Evolutionary conservation across 2,329 filamentous ascomycete species (phyloP).

Genomic region (Aspergillus bombycis): DNA sequence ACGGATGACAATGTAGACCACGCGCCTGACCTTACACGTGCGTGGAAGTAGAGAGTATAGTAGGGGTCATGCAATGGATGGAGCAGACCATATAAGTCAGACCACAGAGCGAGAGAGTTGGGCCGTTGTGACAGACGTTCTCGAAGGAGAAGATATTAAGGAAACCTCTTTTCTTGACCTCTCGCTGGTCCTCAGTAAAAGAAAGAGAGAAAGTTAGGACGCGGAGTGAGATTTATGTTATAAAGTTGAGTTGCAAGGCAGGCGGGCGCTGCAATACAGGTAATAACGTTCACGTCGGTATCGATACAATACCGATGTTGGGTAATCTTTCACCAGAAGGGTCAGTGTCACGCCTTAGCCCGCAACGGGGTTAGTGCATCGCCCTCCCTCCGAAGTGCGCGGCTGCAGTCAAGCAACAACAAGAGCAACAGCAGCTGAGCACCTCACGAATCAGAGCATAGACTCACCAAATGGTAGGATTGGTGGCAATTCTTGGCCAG

Average conservation of each 20-base stretch:
- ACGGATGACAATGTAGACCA: constrained; percentile 2
- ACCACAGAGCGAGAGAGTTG: neutral
- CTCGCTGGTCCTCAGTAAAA: neutral
- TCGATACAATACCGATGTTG: constrained; percentile 9
- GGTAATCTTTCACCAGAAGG: constrained; percentile 10
- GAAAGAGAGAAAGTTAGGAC: neutral
- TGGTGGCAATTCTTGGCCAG: constrained; percentile 3
- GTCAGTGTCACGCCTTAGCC: constrained; percentile 19
- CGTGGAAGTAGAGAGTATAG: constrained; percentile 13
- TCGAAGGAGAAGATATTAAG: neutral
- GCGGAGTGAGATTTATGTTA: constrained; percentile 10
- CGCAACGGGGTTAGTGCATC: constrained; percentile 10
- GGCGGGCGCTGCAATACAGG: constrained; percentile 8
- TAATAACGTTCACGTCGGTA: constrained; percentile 1
- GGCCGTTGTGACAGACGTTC: neutral
- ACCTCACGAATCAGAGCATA: constrained; percentile 13
- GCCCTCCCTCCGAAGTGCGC: constrained; percentile 18
- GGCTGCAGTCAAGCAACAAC: constrained; percentile 15
- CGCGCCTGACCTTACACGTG: constrained; percentile 13
- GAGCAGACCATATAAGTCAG: neutral
- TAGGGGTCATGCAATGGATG: constrained; percentile 4
- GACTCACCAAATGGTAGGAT: constrained; percentile 7
- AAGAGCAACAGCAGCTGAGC: neutral
- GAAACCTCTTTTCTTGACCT: neutral
- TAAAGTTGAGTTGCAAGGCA: constrained; percentile 4